Conservation (phyloP, 2,329 filamentous ascomycete species). For the Fusarium buharicum region DNA sequence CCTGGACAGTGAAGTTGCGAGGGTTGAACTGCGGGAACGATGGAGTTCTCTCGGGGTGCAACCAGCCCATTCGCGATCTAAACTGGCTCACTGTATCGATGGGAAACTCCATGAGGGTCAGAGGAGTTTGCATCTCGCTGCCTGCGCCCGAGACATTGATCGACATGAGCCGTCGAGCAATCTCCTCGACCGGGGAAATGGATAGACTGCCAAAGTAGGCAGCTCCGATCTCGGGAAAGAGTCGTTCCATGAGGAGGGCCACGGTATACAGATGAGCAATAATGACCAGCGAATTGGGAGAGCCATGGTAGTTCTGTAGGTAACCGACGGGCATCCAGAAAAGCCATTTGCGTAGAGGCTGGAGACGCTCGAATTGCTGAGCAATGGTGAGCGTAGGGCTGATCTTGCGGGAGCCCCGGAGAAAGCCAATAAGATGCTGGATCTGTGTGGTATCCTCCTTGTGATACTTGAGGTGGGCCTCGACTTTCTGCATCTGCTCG, state of each 20-base stretch:
- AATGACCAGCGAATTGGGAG: conserved; percentile 81
- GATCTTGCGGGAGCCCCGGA: conserved; percentile 77
- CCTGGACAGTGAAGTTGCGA: conserved; percentile 63
- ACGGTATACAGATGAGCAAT: conserved; percentile 93
- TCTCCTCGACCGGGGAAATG: conserved; percentile 85
- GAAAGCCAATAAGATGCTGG: conserved; percentile 75
- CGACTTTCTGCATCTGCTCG: conserved; percentile 73
- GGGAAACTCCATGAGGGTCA: conserved; percentile 77
- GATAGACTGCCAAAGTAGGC: conserved; percentile 87
- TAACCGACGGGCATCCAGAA: conserved; percentile 94
- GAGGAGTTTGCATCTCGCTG: conserved; percentile 68
- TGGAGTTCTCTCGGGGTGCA: conserved; percentile 66
- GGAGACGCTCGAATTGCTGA: conserved; percentile 89
- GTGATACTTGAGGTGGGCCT: conserved; percentile 73
- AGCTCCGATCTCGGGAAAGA: conserved; percentile 91
- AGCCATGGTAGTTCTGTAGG: conserved; percentile 78
- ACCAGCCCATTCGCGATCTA: conserved; percentile 74
- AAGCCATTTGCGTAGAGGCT: conserved; percentile 88
- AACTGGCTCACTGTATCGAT: conserved; percentile 76
- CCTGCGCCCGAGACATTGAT: conserved; percentile 71
- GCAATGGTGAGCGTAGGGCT: conserved; percentile 76
- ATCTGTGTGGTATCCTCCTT: conserved; percentile 76
- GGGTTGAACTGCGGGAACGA: conserved; percentile 70
- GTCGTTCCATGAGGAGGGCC: conserved; percentile 85
- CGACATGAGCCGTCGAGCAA: conserved; percentile 77